Percentiles rank a stretch among this genome's conserved stretches.
Evolutionary conservation across 1,284 basidiomycete species (phyloP).

Genomic region (Hortiboletus rubellus): DNA sequence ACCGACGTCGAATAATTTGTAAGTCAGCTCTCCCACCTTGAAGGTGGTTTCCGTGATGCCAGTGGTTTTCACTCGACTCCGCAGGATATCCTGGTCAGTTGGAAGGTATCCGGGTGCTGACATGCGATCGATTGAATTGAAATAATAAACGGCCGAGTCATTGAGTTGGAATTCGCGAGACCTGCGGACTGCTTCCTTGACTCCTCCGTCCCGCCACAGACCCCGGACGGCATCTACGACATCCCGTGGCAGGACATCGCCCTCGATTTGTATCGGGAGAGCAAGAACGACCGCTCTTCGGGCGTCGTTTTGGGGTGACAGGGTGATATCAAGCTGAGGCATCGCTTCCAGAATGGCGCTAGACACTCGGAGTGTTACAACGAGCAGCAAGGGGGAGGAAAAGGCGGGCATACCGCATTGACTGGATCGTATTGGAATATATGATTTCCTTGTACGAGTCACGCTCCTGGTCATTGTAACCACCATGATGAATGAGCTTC

Average conservation of each 20-base stretch:
- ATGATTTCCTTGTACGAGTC: conserved; percentile 98
- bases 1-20: conserved; percentile 93
- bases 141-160: conserved; percentile 95
- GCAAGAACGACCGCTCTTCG: conserved; percentile 77
- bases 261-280: conserved; percentile 85
- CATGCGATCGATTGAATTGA: conserved; percentile 90
- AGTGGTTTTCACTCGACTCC: conserved; percentile 94
- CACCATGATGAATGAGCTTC: conserved; percentile 92
- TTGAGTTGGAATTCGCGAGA: conserved; percentile 96
- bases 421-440: conserved; percentile 95
- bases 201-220: conserved; percentile 88
- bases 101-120: conserved; percentile 76
- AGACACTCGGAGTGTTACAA: not conserved
- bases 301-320: conserved; percentile 71
- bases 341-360: conserved; percentile 93
- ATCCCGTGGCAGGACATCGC: conserved; percentile 73
- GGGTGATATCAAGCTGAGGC: conserved; percentile 58
- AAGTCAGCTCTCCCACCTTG: conserved; percentile 89
- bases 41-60: conserved; percentile 97
- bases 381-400: not conserved
- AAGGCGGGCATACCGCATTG: conserved; percentile 70
- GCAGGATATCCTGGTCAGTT: conserved; percentile 93
- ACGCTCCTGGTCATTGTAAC: conserved; percentile 90
- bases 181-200: conserved; percentile 82
- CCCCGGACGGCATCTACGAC: conserved; percentile 81